A percentile compares a stretch with the other conserved stretches of the same genome.
These are phyloP conservation scores for Mycotypha africana DNA, from an alignment of 371 early-diverging fungal genomes.

Conservation along the genomic window DNA sequence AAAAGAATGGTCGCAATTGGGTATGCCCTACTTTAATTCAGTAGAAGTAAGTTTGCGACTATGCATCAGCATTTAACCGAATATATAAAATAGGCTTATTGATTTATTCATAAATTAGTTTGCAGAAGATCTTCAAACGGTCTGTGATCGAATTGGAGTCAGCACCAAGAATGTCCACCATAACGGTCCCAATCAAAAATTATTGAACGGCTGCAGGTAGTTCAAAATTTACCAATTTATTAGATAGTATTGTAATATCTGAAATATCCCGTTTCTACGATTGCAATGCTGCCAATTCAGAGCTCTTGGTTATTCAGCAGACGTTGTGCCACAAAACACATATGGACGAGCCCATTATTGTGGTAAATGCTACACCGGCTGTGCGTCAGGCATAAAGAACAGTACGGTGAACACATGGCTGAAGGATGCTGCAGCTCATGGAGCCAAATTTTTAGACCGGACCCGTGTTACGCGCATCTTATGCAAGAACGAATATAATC, in stretches of 20 bases:
- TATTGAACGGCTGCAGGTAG: slow-evolving; percentile 49
- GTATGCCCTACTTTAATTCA: slow-evolving; percentile 52
- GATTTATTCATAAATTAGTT: slow-evolving; percentile 1
- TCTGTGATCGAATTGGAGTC: slow-evolving; percentile 54
- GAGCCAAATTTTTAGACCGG: slow-evolving; percentile 53
- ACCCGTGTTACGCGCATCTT: slow-evolving; percentile 50
- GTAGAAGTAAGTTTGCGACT: slow-evolving; percentile 11
- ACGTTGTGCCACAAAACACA: slow-evolving; percentile 64
- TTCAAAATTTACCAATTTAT: too few species aligned
- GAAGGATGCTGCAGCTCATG: slow-evolving; percentile 55
- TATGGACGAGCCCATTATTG: slow-evolving; percentile 57
- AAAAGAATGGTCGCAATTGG: slow-evolving; percentile 68
- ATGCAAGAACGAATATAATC: too few species aligned
- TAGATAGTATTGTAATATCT: too few species aligned
- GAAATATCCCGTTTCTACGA: not conserved
- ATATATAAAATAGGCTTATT: not conserved
- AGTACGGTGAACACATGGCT: slow-evolving; percentile 61
- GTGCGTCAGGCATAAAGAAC: slow-evolving; percentile 65
- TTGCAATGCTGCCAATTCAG: not conserved
- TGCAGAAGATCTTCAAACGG: slow-evolving; percentile 38
- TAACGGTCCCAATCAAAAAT: slow-evolving; percentile 50
- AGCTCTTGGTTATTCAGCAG: slow-evolving; percentile 55
- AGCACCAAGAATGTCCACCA: too few species aligned
- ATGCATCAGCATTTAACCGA: too few species aligned
- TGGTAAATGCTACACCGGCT: slow-evolving; percentile 63